Base-by-base conservation (phyloP, 768 basidiomycete genomes). In the Mrakia blollopis region DNA sequence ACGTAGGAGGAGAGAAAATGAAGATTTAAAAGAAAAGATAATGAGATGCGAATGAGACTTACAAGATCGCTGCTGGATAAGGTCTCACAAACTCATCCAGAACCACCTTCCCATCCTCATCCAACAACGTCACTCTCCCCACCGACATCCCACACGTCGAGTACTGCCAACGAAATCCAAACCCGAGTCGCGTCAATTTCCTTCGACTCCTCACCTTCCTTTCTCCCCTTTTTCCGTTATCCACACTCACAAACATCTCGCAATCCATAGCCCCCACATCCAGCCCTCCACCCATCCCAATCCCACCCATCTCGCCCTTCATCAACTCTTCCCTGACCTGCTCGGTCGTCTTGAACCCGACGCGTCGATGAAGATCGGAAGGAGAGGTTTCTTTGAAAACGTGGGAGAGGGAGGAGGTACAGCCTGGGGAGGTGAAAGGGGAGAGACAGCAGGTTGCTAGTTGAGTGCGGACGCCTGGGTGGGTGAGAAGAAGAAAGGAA, bases 241-340 rank as follows among this genome's bases (percentile, higher is more conserved):
- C 39, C 18, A 18, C 2, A 76, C 80, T 83, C 79, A 84, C 83
- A 39, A 98, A 87, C 92, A 98, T 94, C 84, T 99, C 97, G 81
- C 97, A 98, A 83, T 99, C 97, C 70, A 98, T 85, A 0, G 93
- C 93, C 8, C 90, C 92, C 6, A 98, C 88, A 75, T 94, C 92
- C 63, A 93, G 76, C 21, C 73, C 79, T 35, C 60, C 52, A 9
- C 61, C 67, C n/a, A 60, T 78, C 41, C 73, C 76, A 39, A 71
- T 73, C 61, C 60, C 68, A 50, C 39, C 41, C 57, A 32, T 54
- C 60, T 60, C 60, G 28, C 77, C 57, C 14, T 73, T 77, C 32
- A 68, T 85, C 2, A 85, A 11, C 10, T 37, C 52, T 23, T 77
- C 18, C 44, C 44, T 16, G 32, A 81, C 79, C 44, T 61, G 83